Conservation (phyloP, 495 filamentous ascomycete genomes). For the Neurospora sp. region DNA sequence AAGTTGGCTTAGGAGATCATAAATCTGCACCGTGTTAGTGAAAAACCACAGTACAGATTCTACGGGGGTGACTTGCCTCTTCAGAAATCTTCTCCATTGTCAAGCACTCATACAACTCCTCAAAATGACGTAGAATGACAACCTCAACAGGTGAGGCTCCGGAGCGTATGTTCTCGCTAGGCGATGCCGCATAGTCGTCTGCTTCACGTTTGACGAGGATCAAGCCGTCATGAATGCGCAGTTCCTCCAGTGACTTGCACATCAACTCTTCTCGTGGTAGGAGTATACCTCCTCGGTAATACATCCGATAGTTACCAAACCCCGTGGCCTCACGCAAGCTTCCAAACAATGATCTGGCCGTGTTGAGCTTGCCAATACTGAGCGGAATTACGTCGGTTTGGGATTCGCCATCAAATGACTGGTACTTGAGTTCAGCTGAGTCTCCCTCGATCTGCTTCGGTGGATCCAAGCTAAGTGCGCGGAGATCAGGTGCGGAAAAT, state of each 20-base stretch:
- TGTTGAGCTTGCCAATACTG: slow-evolving; percentile 59
- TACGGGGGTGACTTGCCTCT: slow-evolving; percentile 36
- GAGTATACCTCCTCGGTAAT: slow-evolving; percentile 35
- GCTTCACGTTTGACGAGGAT: slow-evolving; percentile 45
- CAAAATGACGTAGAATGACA: slow-evolving; percentile 76
- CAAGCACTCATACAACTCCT: slow-evolving; percentile 74
- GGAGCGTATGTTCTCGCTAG: slow-evolving; percentile 20
- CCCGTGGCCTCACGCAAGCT: slow-evolving; percentile 56
- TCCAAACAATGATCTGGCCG: slow-evolving; percentile 53
- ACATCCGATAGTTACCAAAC: slow-evolving; percentile 56
- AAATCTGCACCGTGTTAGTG: slow-evolving; percentile 46
- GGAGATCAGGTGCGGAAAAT: slow-evolving; percentile 39
- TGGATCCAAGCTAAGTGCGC: slow-evolving; percentile 28
- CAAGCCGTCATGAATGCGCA: slow-evolving; percentile 49
- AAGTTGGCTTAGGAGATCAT: slow-evolving; percentile 62
- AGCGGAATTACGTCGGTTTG: slow-evolving; percentile 47
- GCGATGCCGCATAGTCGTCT: slow-evolving; percentile 24
- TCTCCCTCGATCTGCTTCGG: slow-evolving; percentile 43
- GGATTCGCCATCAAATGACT: slow-evolving; percentile 53
- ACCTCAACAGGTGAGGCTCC: slow-evolving; percentile 50
- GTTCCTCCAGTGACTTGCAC: slow-evolving; percentile 45
- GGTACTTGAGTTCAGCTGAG: slow-evolving; percentile 57
- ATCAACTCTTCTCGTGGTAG: slow-evolving; percentile 38
- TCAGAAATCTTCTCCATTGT: slow-evolving; percentile 60
- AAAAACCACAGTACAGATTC: background rate